A percentile compares a stretch with the other conserved stretches of the same genome.
These are phyloP conservation scores for Trichophyton benhamiae DNA, from an alignment of 2,329 filamentous ascomycete species.

Conservation along the genomic window DNA sequence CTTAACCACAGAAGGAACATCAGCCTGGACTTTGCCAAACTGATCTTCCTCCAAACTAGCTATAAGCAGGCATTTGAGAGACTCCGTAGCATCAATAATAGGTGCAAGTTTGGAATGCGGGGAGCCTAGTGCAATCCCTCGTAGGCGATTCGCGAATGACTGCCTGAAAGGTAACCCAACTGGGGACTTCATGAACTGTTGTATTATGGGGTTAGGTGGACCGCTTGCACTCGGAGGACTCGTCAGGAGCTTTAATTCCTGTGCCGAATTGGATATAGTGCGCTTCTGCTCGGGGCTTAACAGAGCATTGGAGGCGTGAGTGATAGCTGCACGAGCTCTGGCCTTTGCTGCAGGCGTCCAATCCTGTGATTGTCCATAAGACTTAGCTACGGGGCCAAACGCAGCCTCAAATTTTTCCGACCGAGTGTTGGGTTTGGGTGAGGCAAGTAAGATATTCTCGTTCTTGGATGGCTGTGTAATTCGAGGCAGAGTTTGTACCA, in stretches of 20 bases:
- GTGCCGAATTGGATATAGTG: slow-evolving; percentile 25
- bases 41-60: slow-evolving; percentile 67
- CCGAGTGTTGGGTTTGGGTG: slow-evolving; percentile 26
- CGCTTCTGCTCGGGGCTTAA: slow-evolving; percentile 31
- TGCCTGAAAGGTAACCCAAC: slow-evolving; percentile 59
- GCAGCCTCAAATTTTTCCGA: slow-evolving; percentile 29
- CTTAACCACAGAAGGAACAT: slow-evolving; percentile 62
- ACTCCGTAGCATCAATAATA: slow-evolving; percentile 59
- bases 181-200: slow-evolving; percentile 38
- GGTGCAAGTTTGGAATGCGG: slow-evolving; percentile 59
- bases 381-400: slow-evolving; percentile 36
- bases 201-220: slow-evolving; percentile 39
- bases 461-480: slow-evolving; percentile 39
- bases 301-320: slow-evolving; percentile 28
- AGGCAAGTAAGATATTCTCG: slow-evolving; percentile 37
- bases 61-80: slow-evolving; percentile 56
- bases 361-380: slow-evolving; percentile 33
- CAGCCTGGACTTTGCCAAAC: slow-evolving; percentile 73
- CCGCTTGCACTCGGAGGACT: slow-evolving; percentile 32
- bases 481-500: slow-evolving; percentile 37
- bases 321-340: slow-evolving; percentile 27
- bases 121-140: slow-evolving; percentile 56
- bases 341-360: slow-evolving; percentile 32
- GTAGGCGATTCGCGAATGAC: slow-evolving; percentile 53
- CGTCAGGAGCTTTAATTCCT: slow-evolving; percentile 29